Percentiles rank a stretch among this genome's conserved stretches.
These are phyloP conservation scores for Exophiala spinifera DNA, from an alignment of 2,329 filamentous ascomycete species.

Conservation along the genomic window DNA sequence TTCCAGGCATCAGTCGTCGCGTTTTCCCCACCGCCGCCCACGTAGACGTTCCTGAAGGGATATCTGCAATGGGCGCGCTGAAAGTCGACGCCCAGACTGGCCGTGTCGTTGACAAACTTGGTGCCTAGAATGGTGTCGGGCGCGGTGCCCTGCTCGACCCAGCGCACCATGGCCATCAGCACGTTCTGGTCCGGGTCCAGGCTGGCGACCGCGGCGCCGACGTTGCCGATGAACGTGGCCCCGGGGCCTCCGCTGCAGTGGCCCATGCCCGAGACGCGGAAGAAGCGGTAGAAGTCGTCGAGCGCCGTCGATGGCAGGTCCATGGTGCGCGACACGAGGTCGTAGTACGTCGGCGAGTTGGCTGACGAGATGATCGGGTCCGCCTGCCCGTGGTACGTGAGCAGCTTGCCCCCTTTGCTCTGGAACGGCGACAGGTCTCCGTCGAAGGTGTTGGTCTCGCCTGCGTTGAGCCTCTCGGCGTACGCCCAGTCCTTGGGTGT, in stretches of 20 bases:
- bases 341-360: slow-evolving; percentile 52
- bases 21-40: slow-evolving; percentile 12
- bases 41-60: slow-evolving; percentile 22
- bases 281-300: slow-evolving; percentile 48
- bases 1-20: background rate
- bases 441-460: slow-evolving; percentile 44
- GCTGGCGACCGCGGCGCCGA: slow-evolving; percentile 22
- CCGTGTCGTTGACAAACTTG: slow-evolving; percentile 43
- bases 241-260: slow-evolving; percentile 49
- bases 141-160: slow-evolving; percentile 47
- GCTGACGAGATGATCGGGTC: slow-evolving; percentile 53
- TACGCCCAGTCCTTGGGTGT: slow-evolving; percentile 28
- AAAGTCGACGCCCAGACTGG: slow-evolving; percentile 33
- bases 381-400: slow-evolving; percentile 43
- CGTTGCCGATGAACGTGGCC: slow-evolving; percentile 43
- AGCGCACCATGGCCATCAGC: slow-evolving; percentile 48
- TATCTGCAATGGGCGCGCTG: slow-evolving; percentile 47
- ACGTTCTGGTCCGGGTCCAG: slow-evolving; percentile 42
- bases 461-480: slow-evolving; percentile 36
- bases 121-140: slow-evolving; percentile 43
- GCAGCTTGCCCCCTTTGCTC: slow-evolving; percentile 41
- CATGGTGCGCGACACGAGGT: slow-evolving; percentile 42
- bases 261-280: slow-evolving; percentile 54
- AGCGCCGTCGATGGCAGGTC: slow-evolving; percentile 33
- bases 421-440: slow-evolving; percentile 50